A percentile compares a stretch with the other conserved stretches of the same genome.
phyloP scores from a whole-genome alignment of 164 flowering plant genomes.

The Vitis amurensis region DNA sequence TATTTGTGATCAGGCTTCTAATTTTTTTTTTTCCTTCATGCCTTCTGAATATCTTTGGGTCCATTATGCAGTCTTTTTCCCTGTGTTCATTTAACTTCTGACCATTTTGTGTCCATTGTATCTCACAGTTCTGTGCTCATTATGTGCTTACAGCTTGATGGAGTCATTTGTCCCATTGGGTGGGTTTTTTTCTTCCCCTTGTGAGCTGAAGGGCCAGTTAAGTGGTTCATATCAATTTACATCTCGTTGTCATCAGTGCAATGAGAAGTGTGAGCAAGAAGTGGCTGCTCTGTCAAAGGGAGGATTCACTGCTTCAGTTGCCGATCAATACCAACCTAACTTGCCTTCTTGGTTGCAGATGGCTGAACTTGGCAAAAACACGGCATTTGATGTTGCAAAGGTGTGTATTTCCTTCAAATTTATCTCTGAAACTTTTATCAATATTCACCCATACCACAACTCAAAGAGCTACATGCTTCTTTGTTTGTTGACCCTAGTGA shows the following conservation, averaged over 20 bases:
- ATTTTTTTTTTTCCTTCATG: background rate
- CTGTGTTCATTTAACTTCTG: background rate
- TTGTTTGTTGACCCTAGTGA: background rate
- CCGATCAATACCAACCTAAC: constrained; percentile 32
- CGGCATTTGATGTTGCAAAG: constrained; percentile 21
- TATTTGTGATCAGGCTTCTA: background rate
- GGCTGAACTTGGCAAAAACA: constrained; percentile 24
- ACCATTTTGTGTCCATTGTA: background rate
- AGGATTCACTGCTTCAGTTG: constrained; percentile 29
- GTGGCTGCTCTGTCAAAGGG: constrained; percentile 31
- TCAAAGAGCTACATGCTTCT: background rate
- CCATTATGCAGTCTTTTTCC: background rate
- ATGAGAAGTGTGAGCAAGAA: constrained; percentile 49
- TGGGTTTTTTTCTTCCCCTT: constrained; percentile 58
- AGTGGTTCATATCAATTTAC: constrained; percentile 21
- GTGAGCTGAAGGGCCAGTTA: constrained; percentile 34
- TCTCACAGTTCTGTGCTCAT: constrained; percentile 11
- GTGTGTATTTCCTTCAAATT: constrained; percentile 13
- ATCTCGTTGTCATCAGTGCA: constrained; percentile 39
- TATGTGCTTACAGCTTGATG: constrained; percentile 53
- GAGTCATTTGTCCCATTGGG: constrained; percentile 78
- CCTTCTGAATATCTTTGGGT: background rate
- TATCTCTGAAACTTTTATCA: background rate
- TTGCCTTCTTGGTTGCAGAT: constrained; percentile 60
- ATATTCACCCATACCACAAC: background rate